Conservation (phyloP, 169 alveolate genomes). For the Babesia divergens region DNA sequence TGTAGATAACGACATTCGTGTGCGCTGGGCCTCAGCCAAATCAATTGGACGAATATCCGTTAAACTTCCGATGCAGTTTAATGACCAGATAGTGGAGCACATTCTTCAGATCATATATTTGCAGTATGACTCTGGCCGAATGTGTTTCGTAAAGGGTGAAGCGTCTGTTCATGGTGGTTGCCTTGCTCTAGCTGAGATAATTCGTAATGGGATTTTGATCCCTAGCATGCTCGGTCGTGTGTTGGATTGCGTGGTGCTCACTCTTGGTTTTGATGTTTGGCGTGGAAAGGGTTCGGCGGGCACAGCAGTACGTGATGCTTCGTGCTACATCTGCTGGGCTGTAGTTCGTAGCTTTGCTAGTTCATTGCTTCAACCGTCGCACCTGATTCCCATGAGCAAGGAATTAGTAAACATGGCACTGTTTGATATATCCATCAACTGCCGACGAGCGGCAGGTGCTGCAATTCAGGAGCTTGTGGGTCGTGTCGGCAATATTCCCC, state of each 20-base stretch:
- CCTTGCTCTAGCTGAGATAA: conserved; percentile 58
- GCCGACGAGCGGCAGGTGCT: conserved; percentile 60
- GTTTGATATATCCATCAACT: conserved; percentile 49
- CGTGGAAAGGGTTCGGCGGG: conserved; percentile 62
- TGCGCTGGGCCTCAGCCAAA: conserved; percentile 65
- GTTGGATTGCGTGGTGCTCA: conserved; percentile 33
- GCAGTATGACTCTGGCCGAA: conserved; percentile 10
- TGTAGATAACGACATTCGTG: conserved; percentile 52
- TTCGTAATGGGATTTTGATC: conserved; percentile 36
- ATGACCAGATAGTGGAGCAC: conserved; percentile 40
- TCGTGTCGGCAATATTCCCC: conserved; percentile 37
- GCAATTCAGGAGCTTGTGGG: conserved; percentile 64
- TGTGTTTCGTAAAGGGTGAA: conserved; percentile 38
- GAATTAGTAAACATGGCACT: conserved; percentile 48
- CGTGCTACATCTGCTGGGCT: conserved; percentile 64
- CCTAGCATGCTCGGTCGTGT: conserved; percentile 52
- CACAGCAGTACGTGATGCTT: conserved; percentile 48
- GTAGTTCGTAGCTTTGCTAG: conserved; percentile 25
- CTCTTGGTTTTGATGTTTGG: conserved; percentile 49
- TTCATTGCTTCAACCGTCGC: conserved; percentile 1
- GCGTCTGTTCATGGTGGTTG: conserved; percentile 58
- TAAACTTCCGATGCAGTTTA: conserved; percentile 23
- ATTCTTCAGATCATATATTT: conserved; percentile 12
- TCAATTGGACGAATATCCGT: conserved; percentile 45
- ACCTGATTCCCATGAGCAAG: conserved; percentile 37